Evolutionary conservation across 1,284 basidiomycete genomes (phyloP).

Genomic region (Cerrena zonata): DNA sequence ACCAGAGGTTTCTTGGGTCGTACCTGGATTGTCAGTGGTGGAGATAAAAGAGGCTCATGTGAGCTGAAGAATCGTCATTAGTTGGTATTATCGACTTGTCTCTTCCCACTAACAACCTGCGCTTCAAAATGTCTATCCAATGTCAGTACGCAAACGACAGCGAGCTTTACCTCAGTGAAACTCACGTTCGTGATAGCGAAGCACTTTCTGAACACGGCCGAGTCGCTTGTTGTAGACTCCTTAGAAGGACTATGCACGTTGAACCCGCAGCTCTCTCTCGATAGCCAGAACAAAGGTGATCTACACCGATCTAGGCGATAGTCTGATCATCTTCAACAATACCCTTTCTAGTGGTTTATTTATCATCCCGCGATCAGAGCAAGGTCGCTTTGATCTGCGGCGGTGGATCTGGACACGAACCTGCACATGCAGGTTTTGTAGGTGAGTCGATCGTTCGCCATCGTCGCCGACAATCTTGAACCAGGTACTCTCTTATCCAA

Average conservation of each 20-base stretch:
- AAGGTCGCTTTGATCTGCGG: constrained; percentile 83
- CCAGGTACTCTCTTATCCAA: constrained; percentile 17
- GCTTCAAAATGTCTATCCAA: constrained; percentile 19
- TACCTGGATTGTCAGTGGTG: not conserved
- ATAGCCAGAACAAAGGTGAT: constrained; percentile 60
- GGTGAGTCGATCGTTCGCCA: constrained; percentile 36
- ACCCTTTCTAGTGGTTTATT: constrained; percentile 52
- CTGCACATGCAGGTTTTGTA: constrained; percentile 78
- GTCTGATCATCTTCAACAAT: not conserved
- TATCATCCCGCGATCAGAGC: constrained; percentile 48
- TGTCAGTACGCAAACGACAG: too few relatives aligned
- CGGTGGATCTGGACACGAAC: constrained; percentile 89
- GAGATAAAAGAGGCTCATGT: not conserved
- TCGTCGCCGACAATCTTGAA: too few relatives aligned
- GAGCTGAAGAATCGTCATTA: not conserved
- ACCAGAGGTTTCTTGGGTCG: not conserved
- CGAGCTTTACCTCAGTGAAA: too few relatives aligned
- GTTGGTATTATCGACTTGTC: too few relatives aligned
- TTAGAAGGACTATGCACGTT: constrained; percentile 66
- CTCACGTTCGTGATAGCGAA: constrained; percentile 40
- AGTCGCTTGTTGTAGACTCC: constrained; percentile 70
- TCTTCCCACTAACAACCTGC: not conserved
- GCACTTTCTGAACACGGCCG: constrained; percentile 70
- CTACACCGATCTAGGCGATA: not conserved
- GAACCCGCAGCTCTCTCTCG: constrained; percentile 68